These are phyloP conservation scores for Cryptococcus jaspeensis DNA, from an alignment of 1,284 basidiomycete genomes.

Conservation along the genomic window DNA sequence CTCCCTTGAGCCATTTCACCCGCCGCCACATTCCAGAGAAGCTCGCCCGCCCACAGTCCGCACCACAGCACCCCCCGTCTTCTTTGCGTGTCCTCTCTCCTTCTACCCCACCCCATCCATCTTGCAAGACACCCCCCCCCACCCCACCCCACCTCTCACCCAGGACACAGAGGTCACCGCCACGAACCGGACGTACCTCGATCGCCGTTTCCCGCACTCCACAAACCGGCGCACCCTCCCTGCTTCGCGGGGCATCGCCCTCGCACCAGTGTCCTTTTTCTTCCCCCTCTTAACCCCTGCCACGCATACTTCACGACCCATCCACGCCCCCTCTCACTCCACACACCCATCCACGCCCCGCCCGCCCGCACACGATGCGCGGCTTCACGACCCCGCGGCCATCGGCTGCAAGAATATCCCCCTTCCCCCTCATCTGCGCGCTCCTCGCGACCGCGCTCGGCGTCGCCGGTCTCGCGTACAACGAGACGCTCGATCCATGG, in stretches of 20 bases:
- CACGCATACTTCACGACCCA: background rate
- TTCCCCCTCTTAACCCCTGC: background rate
- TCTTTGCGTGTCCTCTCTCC: background rate
- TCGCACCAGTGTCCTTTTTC: conserved; percentile 1
- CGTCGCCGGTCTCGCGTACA: conserved; percentile 54
- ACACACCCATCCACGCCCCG: background rate
- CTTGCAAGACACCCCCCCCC: too few species aligned
- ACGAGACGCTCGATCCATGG: conserved; percentile 70
- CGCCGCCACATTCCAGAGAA: too few species aligned
- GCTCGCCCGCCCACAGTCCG: too few species aligned
- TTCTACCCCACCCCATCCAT: background rate
- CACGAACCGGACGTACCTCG: too few species aligned
- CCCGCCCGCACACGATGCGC: background rate
- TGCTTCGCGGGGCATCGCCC: conserved; percentile 10
- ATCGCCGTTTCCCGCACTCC: background rate
- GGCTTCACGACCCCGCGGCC: background rate
- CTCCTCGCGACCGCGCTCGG: conserved; percentile 14
- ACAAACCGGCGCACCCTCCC: background rate
- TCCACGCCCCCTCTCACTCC: background rate
- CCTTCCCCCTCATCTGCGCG: conserved; percentile 6
- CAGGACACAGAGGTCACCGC: too few species aligned
- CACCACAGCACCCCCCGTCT: background rate
- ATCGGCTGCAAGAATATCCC: background rate
- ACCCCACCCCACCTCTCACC: too few species aligned
- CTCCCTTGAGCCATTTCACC: too few species aligned